phyloP scores from a whole-genome alignment of 2,329 filamentous ascomycete genomes.

The Alternaria arborescens region DNA sequence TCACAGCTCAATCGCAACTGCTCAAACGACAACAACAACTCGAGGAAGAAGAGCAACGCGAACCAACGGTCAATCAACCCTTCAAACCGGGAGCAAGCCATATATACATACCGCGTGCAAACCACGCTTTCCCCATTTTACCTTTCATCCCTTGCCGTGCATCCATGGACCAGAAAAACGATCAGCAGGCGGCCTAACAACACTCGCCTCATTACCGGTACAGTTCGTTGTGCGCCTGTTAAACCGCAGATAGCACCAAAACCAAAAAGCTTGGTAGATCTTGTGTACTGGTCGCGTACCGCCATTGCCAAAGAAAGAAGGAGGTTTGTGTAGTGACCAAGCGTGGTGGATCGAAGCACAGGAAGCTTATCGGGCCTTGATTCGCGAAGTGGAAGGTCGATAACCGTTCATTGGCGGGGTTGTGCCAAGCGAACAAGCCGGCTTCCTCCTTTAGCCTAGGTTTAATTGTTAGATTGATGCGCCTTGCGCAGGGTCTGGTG shows the following conservation, averaged over 20 bases:
- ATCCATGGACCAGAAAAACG: not conserved
- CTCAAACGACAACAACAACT: not conserved
- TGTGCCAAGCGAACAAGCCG: not conserved
- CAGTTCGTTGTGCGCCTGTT: not conserved
- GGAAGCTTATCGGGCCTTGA: constrained; percentile 7
- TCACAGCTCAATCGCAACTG: not conserved
- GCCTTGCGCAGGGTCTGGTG: not conserved
- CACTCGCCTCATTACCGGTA: not conserved
- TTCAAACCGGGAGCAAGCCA: not conserved
- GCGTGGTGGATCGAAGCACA: constrained; percentile 3
- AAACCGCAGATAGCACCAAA: not conserved
- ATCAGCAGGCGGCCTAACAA: not conserved
- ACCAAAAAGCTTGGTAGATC: constrained; percentile 3
- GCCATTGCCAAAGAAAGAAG: constrained; percentile 3
- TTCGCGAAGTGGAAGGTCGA: constrained; percentile 6
- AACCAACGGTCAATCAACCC: not conserved
- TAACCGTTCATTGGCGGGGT: not conserved
- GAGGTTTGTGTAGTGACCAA: constrained; percentile 3
- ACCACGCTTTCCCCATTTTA: not conserved
- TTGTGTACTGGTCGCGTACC: not conserved
- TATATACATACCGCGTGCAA: not conserved
- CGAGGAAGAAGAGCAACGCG: not conserved
- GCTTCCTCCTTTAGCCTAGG: constrained; percentile 10
- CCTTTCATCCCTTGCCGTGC: not conserved
- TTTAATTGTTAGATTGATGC: not conserved